A percentile compares a stretch with the other conserved stretches of the same genome.
Conservation (phyloP, 108 stramenopile species). For the Skeletonema grethae region DNA sequence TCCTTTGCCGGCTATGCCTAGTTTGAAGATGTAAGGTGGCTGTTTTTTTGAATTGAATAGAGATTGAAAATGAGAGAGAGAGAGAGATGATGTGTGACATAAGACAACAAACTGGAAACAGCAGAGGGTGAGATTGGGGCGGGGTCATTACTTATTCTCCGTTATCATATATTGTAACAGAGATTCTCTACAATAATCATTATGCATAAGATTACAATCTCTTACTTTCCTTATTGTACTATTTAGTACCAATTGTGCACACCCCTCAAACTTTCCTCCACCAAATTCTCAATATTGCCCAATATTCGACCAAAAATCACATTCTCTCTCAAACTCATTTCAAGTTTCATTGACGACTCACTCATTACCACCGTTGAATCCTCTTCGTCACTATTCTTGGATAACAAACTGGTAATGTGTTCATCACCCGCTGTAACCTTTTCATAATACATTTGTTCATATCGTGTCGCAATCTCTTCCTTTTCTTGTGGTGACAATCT, state of each 20-base stretch:
- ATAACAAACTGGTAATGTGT: not conserved
- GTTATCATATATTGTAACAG: not conserved
- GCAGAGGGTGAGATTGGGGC: not conserved
- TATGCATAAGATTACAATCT: too few relatives aligned
- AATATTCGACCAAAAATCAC: slow-evolving; percentile 30
- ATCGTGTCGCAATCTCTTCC: not conserved
- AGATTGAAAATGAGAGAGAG: too few relatives aligned
- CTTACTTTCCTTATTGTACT: too few relatives aligned
- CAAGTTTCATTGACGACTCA: not conserved
- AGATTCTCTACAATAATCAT: not conserved
- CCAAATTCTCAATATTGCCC: slow-evolving; percentile 27
- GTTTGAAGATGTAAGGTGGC: slow-evolving; percentile 25
- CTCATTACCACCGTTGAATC: not conserved
- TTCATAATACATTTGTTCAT: not conserved
- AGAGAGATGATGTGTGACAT: not conserved
- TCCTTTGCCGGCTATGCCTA: slow-evolving; percentile 80
- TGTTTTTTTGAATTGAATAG: too few relatives aligned
- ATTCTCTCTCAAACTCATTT: slow-evolving; percentile 22
- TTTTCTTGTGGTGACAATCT: not conserved
- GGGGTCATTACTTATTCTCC: not conserved
- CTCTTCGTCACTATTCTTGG: not conserved
- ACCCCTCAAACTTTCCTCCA: slow-evolving; percentile 19
- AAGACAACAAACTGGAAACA: not conserved
- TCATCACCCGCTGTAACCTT: not conserved
- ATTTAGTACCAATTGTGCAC: slow-evolving; percentile 1